These are phyloP conservation scores for Naganishia vaughanmartiniae DNA, from an alignment of 768 basidiomycete species.

Conservation along the genomic window DNA sequence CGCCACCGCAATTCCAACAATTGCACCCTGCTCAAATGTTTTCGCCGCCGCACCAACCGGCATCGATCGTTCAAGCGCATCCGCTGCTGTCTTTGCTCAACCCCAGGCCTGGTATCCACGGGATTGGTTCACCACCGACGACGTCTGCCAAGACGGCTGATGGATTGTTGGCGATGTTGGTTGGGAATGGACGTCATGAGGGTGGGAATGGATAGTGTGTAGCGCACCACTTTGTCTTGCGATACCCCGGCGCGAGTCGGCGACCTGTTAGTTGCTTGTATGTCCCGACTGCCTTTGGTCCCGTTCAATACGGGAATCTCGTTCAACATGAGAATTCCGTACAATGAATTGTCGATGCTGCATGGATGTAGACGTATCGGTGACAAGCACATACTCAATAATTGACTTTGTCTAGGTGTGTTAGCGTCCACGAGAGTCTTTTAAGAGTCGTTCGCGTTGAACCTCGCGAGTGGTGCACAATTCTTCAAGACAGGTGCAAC, in stretches of 20 bases:
- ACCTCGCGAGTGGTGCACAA: too few species aligned
- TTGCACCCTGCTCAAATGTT: conserved; percentile 7
- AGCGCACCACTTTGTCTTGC: neutral
- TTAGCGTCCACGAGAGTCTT: too few species aligned
- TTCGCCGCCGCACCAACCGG: conserved; percentile 11
- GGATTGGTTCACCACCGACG: neutral
- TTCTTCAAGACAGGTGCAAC: too few species aligned
- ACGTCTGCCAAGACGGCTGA: conserved; percentile 14
- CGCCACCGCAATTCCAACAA: conserved; percentile 14
- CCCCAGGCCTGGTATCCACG: neutral
- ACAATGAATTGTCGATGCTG: neutral
- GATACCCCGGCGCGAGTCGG: neutral
- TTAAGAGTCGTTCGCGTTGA: too few species aligned
- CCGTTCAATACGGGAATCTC: neutral
- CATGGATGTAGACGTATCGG: neutral
- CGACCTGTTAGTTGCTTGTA: neutral
- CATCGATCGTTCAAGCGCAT: conserved; percentile 10
- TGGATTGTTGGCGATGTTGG: conserved; percentile 16
- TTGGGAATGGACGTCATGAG: conserved; percentile 12
- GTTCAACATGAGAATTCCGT: neutral
- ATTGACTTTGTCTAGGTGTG: too few species aligned
- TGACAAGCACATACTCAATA: neutral
- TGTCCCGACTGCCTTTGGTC: neutral
- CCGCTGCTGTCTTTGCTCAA: conserved; percentile 4
- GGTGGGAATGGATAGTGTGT: neutral